Conservation (phyloP, 2,329 filamentous ascomycete genomes). For the Exophiala sp. region DNA sequence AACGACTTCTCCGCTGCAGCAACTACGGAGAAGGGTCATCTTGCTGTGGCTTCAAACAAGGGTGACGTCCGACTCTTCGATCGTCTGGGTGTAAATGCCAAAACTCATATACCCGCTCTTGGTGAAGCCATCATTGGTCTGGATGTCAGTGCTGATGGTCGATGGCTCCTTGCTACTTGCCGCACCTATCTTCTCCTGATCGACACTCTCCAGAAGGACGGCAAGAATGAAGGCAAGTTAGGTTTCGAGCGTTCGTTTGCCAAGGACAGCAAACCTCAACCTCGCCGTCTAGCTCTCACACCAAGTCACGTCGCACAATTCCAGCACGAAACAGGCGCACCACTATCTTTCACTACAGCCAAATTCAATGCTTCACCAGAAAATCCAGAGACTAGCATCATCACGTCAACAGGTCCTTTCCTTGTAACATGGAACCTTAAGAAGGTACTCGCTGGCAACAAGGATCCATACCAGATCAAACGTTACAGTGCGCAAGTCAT, state of each 20-base stretch:
- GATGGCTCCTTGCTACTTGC: conserved; percentile 92
- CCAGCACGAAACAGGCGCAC: conserved; percentile 87
- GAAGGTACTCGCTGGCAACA: conserved; percentile 76
- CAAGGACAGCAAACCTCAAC: conserved; percentile 89
- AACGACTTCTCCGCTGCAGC: conserved; percentile 94
- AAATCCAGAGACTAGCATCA: conserved; percentile 82
- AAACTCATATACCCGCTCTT: conserved; percentile 92
- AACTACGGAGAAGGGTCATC: conserved; percentile 93
- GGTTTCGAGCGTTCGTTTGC: conserved; percentile 92
- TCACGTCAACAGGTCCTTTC: conserved; percentile 93
- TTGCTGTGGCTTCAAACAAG: conserved; percentile 96
- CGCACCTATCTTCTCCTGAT: conserved; percentile 92
- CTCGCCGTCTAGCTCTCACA: conserved; percentile 80
- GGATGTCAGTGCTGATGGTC: conserved; percentile 91
- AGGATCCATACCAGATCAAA: conserved; percentile 94
- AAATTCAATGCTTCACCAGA: conserved; percentile 90
- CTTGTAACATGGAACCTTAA: conserved; percentile 95
- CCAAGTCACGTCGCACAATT: conserved; percentile 95
- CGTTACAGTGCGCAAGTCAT: conserved; percentile 93
- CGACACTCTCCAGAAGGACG: conserved; percentile 82
- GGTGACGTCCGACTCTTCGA: conserved; percentile 97
- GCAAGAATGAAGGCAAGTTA: conserved; percentile 97
- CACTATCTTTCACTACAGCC: conserved; percentile 82
- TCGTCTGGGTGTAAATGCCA: conserved; percentile 91
- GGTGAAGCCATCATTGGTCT: conserved; percentile 93